Base-by-base conservation (phyloP, 371 early-diverging fungal genomes). In the Mortierella sp. region DNA sequence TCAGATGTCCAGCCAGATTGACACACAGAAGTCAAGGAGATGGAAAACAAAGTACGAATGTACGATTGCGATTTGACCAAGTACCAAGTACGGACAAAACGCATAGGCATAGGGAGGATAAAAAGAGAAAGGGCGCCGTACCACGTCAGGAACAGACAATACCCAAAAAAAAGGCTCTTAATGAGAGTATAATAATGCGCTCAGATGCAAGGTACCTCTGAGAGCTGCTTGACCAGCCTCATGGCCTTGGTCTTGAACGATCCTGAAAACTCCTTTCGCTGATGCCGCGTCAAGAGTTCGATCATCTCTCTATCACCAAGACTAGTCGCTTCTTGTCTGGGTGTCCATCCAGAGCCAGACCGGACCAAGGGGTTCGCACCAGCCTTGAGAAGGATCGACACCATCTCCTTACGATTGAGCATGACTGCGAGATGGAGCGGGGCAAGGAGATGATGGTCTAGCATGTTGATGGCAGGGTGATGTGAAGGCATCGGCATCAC, bases 381-480 rank as follows among this genome's bases (percentile, higher is more conserved):
- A 0, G 70, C 64, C 24, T 70, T 44, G n/a, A 79, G 53, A 1
- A 79, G 60, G 17, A 79, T 31, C 11, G 24, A 12, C 44, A 79
- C 70, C 37, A 60, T 57, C 4, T 72, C 75, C 42, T 62, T 75
- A 39, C 75, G 70, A 17, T 63, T 60, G 6, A 69, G 62, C 79
- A 79, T 79, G 26, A 79, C 64, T 9, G 79, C 79, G 19, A 79
- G 58, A 56, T 79, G 79, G 17, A 79, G 56, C 1, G 79, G 70
- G 1, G 79, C 65, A 26, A 50, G 70, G 28, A 70, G 60, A 56
- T 73, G 69, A 24, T 70, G 55, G 55, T 79, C 79, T 8, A 73
- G 43, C 4, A 52, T 23, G 52, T 79, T 70, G 62, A 79, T 70
- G 34, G 50, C 24, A 26, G 70, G 79, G 21, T 79, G 66, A 6